phyloP scores from a whole-genome alignment of 129 eudicot species.

The Helianthus annuus region DNA sequence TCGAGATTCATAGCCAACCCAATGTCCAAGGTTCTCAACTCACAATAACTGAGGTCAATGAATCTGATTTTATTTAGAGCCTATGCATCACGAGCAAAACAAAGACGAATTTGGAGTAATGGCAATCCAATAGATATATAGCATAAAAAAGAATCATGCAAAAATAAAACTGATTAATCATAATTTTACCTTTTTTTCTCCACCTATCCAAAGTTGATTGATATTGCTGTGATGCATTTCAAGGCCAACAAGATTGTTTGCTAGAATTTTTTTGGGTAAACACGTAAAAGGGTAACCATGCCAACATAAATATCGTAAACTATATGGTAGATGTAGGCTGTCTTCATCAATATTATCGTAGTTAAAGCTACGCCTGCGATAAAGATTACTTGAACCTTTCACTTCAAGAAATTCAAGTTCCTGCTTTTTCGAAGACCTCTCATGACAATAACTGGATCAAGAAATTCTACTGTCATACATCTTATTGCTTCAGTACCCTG shows the following conservation, averaged over 20 bases:
- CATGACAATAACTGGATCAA: not conserved
- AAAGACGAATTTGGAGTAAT: no score
- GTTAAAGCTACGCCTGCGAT: no score
- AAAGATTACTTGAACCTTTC: no score
- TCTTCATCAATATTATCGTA: not conserved
- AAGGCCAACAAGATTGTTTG: not conserved
- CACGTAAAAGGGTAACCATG: not conserved
- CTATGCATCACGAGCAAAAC: no score
- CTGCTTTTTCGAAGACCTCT: constrained; percentile 8
- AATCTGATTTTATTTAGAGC: not conserved
- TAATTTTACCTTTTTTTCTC: not conserved
- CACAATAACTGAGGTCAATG: not conserved
- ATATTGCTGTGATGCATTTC: not conserved
- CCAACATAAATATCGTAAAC: not conserved
- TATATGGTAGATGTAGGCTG: not conserved
- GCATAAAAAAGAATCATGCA: no score
- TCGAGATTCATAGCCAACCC: not conserved
- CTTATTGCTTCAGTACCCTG: constrained; percentile 16
- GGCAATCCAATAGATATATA: no score
- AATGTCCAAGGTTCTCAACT: constrained; percentile 17
- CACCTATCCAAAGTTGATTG: not conserved
- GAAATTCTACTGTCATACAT: not conserved
- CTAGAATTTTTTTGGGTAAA: not conserved
- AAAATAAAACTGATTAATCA: no score
- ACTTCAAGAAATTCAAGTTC: constrained; percentile 13